Base-by-base conservation (phyloP, 2,329 filamentous ascomycete species). In the Microascus cirrosus region DNA sequence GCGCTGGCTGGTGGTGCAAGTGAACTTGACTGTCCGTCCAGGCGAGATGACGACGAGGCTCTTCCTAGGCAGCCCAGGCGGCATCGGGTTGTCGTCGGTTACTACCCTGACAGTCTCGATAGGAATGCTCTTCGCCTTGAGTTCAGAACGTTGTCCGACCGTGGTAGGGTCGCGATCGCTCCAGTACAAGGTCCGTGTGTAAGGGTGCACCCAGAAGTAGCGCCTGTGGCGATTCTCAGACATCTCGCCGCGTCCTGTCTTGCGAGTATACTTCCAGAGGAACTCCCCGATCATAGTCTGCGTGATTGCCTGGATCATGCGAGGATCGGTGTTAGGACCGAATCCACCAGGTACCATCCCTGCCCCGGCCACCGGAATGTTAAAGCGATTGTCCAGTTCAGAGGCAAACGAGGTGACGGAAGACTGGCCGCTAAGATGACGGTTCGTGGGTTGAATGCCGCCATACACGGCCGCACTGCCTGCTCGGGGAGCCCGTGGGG, bases 211-310 rank as follows among this genome's bases (percentile, higher is more conserved):
- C 94, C 94, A 99, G 80, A 99, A 99, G 78, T 96, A 99, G 35
- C 94, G 86, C 61, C 90, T 84, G 71, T 99, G 94, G 56, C 94
- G 84, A 58, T 92, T 95, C 64, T 86, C 87, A 0, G 92, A 97
- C 73, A 95, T 84, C 62, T 91, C 89, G 58, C 85, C 88, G 25
- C 93, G 86, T n/a, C 91, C 92, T 60, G 92, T 81, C 75, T 94
- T 96, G 66, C 94, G 87, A 0, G 94, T 99, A 73, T 99, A 99
- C 71, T 99, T 99, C 94, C 94, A 99, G 48, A 99, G 78, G 70
- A 93, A 97, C 70, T 99, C 94, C 58, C 94, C 94, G 67, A 99
- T 97, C 94, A 99, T 99, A 20, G 94, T 97, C 72, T 99, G 93
- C 2, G 94, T 99, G 63, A 99, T 96, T 54, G 94, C 94, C 74